These are phyloP conservation scores for Fusarium coffeatum DNA, from an alignment of 2,329 filamentous ascomycete genomes.

Conservation along the genomic window DNA sequence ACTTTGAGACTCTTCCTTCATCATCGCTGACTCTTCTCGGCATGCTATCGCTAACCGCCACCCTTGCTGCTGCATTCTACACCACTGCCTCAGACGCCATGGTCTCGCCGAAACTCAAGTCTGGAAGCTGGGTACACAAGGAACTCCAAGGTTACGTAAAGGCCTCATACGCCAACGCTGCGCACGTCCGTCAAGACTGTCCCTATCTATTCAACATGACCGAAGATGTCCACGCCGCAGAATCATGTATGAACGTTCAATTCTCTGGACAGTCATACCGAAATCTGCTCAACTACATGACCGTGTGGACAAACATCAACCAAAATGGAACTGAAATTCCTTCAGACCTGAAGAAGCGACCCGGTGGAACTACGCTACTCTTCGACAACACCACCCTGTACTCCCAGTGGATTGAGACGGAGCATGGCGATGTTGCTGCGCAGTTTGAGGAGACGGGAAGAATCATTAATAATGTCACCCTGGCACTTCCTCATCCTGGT, in stretches of 20 bases:
- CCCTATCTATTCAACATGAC: conserved; percentile 66
- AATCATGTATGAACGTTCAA: conserved; percentile 75
- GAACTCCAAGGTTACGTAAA: conserved; percentile 67
- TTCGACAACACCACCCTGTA: conserved; percentile 79
- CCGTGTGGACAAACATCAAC: conserved; percentile 64
- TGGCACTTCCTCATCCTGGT: conserved; percentile 80
- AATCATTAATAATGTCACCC: conserved; percentile 79
- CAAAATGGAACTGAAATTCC: conserved; percentile 56
- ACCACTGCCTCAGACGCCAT: conserved; percentile 81
- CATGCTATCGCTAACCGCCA: conserved; percentile 70
- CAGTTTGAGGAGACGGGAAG: conserved; percentile 63
- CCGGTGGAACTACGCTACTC: conserved; percentile 70
- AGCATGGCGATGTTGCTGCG: conserved; percentile 63
- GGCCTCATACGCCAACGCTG: conserved; percentile 71
- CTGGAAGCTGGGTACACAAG: conserved; percentile 62
- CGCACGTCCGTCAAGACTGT: conserved; percentile 67
- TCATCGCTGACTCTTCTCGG: conserved; percentile 74
- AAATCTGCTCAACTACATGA: conserved; percentile 73
- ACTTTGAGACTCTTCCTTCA: conserved; percentile 73
- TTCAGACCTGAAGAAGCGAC: conserved; percentile 60
- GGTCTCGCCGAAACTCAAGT: conserved; percentile 77
- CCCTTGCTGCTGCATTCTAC: conserved; percentile 76
- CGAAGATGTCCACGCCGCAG: conserved; percentile 56
- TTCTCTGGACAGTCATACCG: conserved; percentile 77
- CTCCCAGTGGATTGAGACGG: conserved; percentile 74